A percentile compares a stretch with the other conserved stretches of the same genome.
Evolutionary conservation across 257 asterid species (phyloP).

Genomic region (Cinchona pubescens): DNA sequence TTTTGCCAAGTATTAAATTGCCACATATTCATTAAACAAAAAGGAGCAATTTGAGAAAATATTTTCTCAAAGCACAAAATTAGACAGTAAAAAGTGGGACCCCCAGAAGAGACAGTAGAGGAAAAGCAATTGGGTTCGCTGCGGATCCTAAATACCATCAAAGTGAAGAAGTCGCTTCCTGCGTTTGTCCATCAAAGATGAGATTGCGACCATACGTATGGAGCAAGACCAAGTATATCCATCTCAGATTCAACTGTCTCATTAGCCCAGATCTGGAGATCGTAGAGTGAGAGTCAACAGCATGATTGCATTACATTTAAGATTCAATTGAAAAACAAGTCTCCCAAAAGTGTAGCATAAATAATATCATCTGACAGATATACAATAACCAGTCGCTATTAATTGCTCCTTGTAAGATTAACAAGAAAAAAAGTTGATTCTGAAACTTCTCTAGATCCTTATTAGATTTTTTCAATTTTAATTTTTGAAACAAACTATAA

Average conservation of each 20-base stretch:
- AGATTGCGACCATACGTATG: no score
- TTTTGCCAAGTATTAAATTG: no score
- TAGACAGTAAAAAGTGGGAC: neutral
- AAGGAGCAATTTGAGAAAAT: neutral
- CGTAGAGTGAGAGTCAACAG: conserved; percentile 4
- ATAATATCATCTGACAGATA: neutral
- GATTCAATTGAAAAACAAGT: neutral
- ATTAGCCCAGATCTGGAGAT: conserved; percentile 68
- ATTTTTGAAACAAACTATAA: neutral
- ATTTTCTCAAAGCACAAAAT: neutral
- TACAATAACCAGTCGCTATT: neutral
- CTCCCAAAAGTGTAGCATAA: neutral
- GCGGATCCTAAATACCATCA: no score
- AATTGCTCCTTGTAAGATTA: neutral
- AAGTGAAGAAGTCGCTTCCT: no score
- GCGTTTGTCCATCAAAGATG: no score
- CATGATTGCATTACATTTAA: neutral
- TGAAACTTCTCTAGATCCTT: neutral
- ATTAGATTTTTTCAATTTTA: neutral
- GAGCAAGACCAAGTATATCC: conserved; percentile 62
- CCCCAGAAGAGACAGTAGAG: neutral
- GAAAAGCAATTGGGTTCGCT: no score
- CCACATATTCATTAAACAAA: no score
- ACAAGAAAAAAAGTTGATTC: neutral
- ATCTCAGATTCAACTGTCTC: conserved; percentile 70